These are phyloP conservation scores for Chlorophyllum brunneum DNA, from an alignment of 768 basidiomycete species.

Conservation along the genomic window DNA sequence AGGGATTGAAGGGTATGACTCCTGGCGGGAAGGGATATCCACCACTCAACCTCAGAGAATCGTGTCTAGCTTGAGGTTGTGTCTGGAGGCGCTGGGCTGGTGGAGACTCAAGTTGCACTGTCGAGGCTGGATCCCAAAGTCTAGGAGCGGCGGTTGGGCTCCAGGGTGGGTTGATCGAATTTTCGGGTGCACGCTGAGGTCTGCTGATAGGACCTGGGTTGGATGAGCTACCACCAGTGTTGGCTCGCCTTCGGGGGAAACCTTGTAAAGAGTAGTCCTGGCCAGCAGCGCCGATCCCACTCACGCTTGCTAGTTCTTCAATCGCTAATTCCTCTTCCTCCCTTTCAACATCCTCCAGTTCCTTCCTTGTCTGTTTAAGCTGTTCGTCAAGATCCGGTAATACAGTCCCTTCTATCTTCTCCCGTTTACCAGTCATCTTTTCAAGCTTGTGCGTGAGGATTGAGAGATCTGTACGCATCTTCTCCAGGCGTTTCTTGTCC, in stretches of 20 bases:
- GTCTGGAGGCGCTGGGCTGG: not conserved
- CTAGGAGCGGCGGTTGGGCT: not conserved
- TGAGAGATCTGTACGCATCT: conserved; percentile 54
- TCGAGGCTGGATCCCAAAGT: not conserved
- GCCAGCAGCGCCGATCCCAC: conserved; percentile 1
- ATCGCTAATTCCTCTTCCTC: conserved; percentile 25
- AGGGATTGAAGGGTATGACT: not conserved
- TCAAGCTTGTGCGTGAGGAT: conserved; percentile 61
- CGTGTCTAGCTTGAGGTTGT: not conserved
- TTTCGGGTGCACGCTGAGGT: not conserved
- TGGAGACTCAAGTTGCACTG: not conserved
- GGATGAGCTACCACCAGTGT: conserved; percentile 1
- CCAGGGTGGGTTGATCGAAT: not conserved
- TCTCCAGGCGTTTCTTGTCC: conserved; percentile 51
- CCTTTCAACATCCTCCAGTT: conserved; percentile 47
- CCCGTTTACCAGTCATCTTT: conserved; percentile 57
- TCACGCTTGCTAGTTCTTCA: conserved; percentile 17
- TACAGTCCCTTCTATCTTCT: conserved; percentile 55
- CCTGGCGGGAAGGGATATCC: conserved; percentile 2
- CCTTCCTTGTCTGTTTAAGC: conserved; percentile 52
- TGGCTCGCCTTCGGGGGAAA: conserved; percentile 2
- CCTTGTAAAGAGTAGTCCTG: conserved; percentile 2
- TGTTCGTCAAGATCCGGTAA: conserved; percentile 69
- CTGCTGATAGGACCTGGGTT: not conserved
- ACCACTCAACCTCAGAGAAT: not conserved